phyloP scores from a whole-genome alignment of 2,329 filamentous ascomycete species.

The Aspergillus uvarum region DNA sequence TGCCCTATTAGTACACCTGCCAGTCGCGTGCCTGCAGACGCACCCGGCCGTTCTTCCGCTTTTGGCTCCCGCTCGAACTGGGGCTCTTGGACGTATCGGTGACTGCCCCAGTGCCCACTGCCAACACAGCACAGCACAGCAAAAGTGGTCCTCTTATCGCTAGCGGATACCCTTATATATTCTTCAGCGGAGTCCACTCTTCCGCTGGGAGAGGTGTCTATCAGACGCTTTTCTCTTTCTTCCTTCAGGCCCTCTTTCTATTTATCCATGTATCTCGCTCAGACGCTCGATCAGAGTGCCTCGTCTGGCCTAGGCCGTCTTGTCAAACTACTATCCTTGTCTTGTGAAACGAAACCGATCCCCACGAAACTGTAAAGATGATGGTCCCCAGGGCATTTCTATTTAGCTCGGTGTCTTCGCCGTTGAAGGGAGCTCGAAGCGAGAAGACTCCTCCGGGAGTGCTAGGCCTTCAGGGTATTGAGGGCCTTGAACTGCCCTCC shows the following conservation, averaged over 20 bases:
- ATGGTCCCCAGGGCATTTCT: slow-evolving; percentile 45
- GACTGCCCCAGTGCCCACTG: no score
- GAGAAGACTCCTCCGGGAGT: slow-evolving; percentile 20
- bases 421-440: slow-evolving; percentile 17
- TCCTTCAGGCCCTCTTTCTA: slow-evolving; percentile 1
- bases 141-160: slow-evolving; percentile 14
- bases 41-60: slow-evolving; percentile 19
- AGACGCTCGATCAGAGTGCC: slow-evolving; percentile 42
- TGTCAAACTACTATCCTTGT: slow-evolving; percentile 15
- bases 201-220: slow-evolving; percentile 5
- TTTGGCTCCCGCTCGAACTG: slow-evolving; percentile 17
- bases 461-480: slow-evolving; percentile 12
- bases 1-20: slow-evolving; percentile 7
- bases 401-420: slow-evolving; percentile 33
- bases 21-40: slow-evolving; percentile 26
- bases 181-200: slow-evolving; percentile 6
- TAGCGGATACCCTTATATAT: slow-evolving; percentile 5
- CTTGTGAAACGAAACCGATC: slow-evolving; percentile 11
- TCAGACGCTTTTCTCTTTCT: slow-evolving; percentile 6
- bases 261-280: slow-evolving; percentile 42
- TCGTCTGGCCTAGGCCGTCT: slow-evolving; percentile 33
- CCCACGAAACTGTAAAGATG: slow-evolving; percentile 31
- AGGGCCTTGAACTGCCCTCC: slow-evolving; percentile 19
- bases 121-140: slow-evolving; percentile 20
- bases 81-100: slow-evolving; percentile 2